A percentile compares a stretch with the other conserved stretches of the same genome.
Evolutionary conservation across 2,329 filamentous ascomycete species (phyloP).

Genomic region (Thelonectria olida): DNA sequence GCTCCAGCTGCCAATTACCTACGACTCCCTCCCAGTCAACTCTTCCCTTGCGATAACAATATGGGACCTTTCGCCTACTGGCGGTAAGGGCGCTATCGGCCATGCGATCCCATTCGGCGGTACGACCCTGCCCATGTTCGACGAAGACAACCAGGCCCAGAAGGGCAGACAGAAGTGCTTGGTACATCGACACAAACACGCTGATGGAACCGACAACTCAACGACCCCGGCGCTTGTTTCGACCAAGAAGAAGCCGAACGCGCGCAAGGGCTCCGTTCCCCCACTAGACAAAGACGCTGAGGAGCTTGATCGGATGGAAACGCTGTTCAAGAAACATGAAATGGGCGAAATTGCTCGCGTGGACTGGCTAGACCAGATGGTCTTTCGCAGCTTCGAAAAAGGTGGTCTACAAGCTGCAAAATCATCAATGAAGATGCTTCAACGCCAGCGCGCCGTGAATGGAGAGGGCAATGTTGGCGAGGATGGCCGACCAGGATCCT

Average conservation of each 20-base stretch:
- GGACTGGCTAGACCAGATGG: slow-evolving; percentile 94
- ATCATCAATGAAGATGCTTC: slow-evolving; percentile 67
- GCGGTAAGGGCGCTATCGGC: slow-evolving; percentile 72
- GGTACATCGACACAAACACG: slow-evolving; percentile 81
- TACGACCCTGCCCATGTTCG: slow-evolving; percentile 91
- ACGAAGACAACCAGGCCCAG: slow-evolving; percentile 87
- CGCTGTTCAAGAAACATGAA: slow-evolving; percentile 95
- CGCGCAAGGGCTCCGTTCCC: slow-evolving; percentile 58
- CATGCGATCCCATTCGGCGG: slow-evolving; percentile 93
- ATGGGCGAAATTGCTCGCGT: slow-evolving; percentile 95
- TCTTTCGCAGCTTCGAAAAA: slow-evolving; percentile 90
- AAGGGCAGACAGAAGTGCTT: slow-evolving; percentile 94
- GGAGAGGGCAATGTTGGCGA: slow-evolving; percentile 46
- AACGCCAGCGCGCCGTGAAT: slow-evolving; percentile 55
- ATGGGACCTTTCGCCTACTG: slow-evolving; percentile 91
- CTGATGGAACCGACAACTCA: slow-evolving; percentile 84
- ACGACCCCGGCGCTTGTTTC: slow-evolving; percentile 76
- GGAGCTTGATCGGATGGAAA: slow-evolving; percentile 89
- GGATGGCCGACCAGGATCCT: slow-evolving; percentile 58
- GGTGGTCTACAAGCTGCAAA: slow-evolving; percentile 71
- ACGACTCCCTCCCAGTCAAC: slow-evolving; percentile 82
- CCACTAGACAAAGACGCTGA: slow-evolving; percentile 75
- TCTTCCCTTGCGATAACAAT: slow-evolving; percentile 90
- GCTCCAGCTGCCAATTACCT: slow-evolving; percentile 86
- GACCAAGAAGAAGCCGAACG: slow-evolving; percentile 61